These are phyloP conservation scores for Xerocomus brunneocitrinus DNA, from an alignment of 768 basidiomycete species.

Conservation along the genomic window DNA sequence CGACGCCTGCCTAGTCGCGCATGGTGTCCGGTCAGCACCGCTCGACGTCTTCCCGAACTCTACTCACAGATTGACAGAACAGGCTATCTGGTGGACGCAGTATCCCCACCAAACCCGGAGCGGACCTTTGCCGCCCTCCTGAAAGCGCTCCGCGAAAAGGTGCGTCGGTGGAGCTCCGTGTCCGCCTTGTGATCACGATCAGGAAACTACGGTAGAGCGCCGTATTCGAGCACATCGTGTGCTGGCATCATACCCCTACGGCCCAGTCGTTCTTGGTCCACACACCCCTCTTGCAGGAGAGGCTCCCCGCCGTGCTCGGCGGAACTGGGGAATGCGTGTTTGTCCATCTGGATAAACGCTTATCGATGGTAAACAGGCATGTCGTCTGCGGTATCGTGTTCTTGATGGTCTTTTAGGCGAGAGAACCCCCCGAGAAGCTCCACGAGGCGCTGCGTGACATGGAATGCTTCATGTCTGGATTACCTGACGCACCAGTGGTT, in stretches of 20 bases:
- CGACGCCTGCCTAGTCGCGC: constrained; percentile 41
- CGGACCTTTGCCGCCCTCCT: constrained; percentile 36
- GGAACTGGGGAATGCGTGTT: constrained; percentile 12
- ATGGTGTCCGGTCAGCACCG: constrained; percentile 38
- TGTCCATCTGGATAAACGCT: constrained; percentile 8
- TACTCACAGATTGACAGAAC: not conserved
- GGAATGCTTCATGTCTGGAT: constrained; percentile 1
- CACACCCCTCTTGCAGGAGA: constrained; percentile 12
- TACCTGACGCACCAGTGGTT: constrained; percentile 18
- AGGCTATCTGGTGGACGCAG: constrained; percentile 52
- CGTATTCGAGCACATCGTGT: constrained; percentile 39
- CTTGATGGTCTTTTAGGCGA: constrained; percentile 11
- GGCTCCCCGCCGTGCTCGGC: constrained; percentile 4
- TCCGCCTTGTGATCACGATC: not conserved
- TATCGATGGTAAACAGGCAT: constrained; percentile 21
- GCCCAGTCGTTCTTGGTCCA: constrained; percentile 59
- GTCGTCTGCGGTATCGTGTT: not conserved
- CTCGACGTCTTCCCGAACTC: no score
- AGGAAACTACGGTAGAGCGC: constrained; percentile 3
- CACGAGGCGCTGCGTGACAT: constrained; percentile 12
- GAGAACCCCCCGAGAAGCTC: constrained; percentile 9
- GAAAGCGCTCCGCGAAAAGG: constrained; percentile 34
- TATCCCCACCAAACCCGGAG: constrained; percentile 33
- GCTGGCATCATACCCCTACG: constrained; percentile 43
- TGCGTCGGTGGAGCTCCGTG: constrained; percentile 22